Percentiles rank a stretch among this genome's conserved stretches.
phyloP scores from a whole-genome alignment of 129 eudicot species.

The Calendula officinalis region DNA sequence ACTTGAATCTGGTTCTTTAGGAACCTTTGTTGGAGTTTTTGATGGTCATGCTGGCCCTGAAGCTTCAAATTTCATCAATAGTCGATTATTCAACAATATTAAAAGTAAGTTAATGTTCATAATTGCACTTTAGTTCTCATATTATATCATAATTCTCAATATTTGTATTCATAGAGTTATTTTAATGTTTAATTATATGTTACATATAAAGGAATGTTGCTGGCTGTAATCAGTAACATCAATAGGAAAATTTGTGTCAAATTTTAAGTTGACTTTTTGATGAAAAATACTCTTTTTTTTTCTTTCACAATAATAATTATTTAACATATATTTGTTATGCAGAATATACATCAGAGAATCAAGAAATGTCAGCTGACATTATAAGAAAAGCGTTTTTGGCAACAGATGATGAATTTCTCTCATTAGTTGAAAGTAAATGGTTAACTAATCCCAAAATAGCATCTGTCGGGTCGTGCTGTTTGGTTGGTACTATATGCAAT shows the following conservation, averaged over 20 bases:
- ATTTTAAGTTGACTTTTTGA: not conserved
- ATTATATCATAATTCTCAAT: too few species aligned
- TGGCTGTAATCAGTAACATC: slow-evolving; percentile 1
- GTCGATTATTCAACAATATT: too few species aligned
- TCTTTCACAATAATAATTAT: not conserved
- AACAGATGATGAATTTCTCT: slow-evolving; percentile 22
- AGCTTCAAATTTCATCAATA: too few species aligned
- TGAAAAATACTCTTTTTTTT: not conserved
- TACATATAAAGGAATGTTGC: slow-evolving; percentile 1
- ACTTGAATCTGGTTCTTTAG: slow-evolving; percentile 62
- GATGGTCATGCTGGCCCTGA: slow-evolving; percentile 57
- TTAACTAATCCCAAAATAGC: slow-evolving; percentile 43
- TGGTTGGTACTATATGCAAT: slow-evolving; percentile 56
- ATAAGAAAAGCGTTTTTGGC: slow-evolving; percentile 46
- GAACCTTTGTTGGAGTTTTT: slow-evolving; percentile 40
- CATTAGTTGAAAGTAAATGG: slow-evolving; percentile 24
- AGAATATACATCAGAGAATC: slow-evolving; percentile 49
- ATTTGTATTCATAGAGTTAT: too few species aligned
- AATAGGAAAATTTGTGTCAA: not conserved
- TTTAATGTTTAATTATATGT: too few species aligned
- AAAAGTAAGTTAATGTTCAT: too few species aligned
- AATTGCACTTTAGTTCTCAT: too few species aligned
- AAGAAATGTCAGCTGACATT: slow-evolving; percentile 55
- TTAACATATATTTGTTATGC: slow-evolving; percentile 28
- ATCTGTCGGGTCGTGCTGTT: slow-evolving; percentile 73